These are phyloP conservation scores for Fraxinus baroniana DNA, from an alignment of 305 asterid species.

Conservation along the genomic window DNA sequence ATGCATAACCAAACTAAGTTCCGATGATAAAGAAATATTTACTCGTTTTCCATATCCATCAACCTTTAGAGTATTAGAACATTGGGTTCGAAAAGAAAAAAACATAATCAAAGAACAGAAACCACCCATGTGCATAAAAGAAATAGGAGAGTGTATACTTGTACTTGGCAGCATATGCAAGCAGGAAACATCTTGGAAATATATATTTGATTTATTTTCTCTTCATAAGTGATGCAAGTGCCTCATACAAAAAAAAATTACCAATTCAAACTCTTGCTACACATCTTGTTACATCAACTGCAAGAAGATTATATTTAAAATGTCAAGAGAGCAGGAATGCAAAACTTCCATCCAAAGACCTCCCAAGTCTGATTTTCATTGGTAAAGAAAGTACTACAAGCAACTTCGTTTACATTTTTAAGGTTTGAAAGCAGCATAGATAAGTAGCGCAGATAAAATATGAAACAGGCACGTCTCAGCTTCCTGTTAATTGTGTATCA, in stretches of 20 bases:
- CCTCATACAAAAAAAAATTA: neutral
- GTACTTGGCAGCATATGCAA: neutral
- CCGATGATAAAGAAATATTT: neutral
- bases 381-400: neutral
- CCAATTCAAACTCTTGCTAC: neutral
- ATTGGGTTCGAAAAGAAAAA: constrained; percentile 4
- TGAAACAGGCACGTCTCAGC: neutral
- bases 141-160: neutral
- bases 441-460: neutral
- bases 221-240: neutral
- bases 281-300: neutral
- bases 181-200: neutral
- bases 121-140: neutral
- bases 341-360: neutral
- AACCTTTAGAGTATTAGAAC: neutral
- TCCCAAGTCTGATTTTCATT: neutral
- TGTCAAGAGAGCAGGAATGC: neutral
- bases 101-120: constrained; percentile 3
- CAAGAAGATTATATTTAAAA: neutral
- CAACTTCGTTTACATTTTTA: neutral
- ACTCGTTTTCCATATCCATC: neutral
- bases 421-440: neutral
- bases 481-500: neutral
- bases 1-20: neutral
- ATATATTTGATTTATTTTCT: neutral